Evolutionary conservation across 108 stramenopile species (phyloP), one percentile per base, ranked within the genome.

Genomic region (Cyclotella baltica): DNA sequence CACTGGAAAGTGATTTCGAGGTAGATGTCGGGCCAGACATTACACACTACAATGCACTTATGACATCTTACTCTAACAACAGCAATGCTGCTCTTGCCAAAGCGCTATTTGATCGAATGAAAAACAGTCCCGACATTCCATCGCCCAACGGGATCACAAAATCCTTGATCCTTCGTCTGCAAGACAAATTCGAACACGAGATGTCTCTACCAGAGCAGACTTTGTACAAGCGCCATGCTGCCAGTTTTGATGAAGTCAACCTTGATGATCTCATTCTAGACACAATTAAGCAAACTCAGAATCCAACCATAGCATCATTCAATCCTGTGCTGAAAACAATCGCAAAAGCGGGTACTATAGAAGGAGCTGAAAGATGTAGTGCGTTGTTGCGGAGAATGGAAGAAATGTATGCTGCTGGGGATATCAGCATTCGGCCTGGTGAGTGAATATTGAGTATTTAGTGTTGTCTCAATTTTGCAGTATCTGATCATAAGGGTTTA

Each of bases 1-100:
- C 80, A 0, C 22, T 33, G 20, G 67, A 63, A 10, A 59, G 68
- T 50, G 67, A 82, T 57, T 37, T 75, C 46, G 63, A 61, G 46
- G 80, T 74, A 11, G 70, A 75, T 27, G 73, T 81, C 25, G 81
- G 48, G 31, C 81, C 81, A 19, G 75, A 82, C 56, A 82, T 69
- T 25, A 62, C 67, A 38, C 51, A 64, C 50, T 82, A 75, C 33
- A 75, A 82, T 23, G 36, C 59, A 4, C 28, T 82, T 1, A 29
- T 82, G 74, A 82, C 73, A 52, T 48, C 74, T 6, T 75, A 82
- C 38, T 68, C 70, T 37, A 51, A 70, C 13, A 66, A 64, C 57
- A 55, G 57, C 23, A 62, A 64, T 46, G 46, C 31, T 3, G 48
- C 40, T 15, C 29, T 67, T 52, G 74, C 74, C 10, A 35, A 66